Evolutionary conservation across 192 early-diverging fungal genomes (phyloP).

Genomic region (Coemansia brasiliensis): DNA sequence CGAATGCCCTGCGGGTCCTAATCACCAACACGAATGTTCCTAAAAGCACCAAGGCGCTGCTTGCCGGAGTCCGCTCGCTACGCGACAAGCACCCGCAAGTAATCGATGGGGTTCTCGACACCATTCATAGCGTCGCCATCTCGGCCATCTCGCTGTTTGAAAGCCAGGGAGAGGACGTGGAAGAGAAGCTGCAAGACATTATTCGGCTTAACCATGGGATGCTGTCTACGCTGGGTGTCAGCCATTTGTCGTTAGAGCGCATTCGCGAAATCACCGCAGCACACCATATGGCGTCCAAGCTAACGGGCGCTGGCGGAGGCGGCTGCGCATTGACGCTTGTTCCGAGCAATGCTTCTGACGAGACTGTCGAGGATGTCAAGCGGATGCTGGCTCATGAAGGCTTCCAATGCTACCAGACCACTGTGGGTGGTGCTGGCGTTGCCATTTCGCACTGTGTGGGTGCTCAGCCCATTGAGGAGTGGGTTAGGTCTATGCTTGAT

Average conservation of each 20-base stretch:
- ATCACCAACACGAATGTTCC: slow-evolving; percentile 89
- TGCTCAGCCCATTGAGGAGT: slow-evolving; percentile 16
- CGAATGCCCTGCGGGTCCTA: slow-evolving; percentile 70
- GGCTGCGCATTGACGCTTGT: slow-evolving; percentile 89
- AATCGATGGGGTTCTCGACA: slow-evolving; percentile 66
- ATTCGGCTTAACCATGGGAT: slow-evolving; percentile 87
- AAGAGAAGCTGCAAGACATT: slow-evolving; percentile 51
- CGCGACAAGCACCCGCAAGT: slow-evolving; percentile 59
- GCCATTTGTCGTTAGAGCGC: slow-evolving; percentile 80
- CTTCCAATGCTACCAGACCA: slow-evolving; percentile 71
- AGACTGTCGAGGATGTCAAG: slow-evolving; percentile 45
- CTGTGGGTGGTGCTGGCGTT: slow-evolving; percentile 70
- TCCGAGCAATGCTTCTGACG: slow-evolving; percentile 16
- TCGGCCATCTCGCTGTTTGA: slow-evolving; percentile 43
- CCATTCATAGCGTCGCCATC: slow-evolving; percentile 63
- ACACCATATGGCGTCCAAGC: slow-evolving; percentile 74
- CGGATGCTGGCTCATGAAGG: slow-evolving; percentile 59
- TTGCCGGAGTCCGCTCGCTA: slow-evolving; percentile 71
- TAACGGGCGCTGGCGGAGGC: slow-evolving; percentile 97
- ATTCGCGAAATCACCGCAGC: slow-evolving; percentile 65
- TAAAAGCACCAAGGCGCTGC: slow-evolving; percentile 83
- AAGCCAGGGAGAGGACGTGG: neutral
- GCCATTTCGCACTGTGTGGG: slow-evolving; percentile 24
- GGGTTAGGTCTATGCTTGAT: slow-evolving; percentile 10
- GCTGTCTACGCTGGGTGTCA: slow-evolving; percentile 74